Evolutionary conservation across 768 basidiomycete genomes (phyloP), one percentile per base, ranked within the genome.

Genomic region (Boletus edulis): DNA sequence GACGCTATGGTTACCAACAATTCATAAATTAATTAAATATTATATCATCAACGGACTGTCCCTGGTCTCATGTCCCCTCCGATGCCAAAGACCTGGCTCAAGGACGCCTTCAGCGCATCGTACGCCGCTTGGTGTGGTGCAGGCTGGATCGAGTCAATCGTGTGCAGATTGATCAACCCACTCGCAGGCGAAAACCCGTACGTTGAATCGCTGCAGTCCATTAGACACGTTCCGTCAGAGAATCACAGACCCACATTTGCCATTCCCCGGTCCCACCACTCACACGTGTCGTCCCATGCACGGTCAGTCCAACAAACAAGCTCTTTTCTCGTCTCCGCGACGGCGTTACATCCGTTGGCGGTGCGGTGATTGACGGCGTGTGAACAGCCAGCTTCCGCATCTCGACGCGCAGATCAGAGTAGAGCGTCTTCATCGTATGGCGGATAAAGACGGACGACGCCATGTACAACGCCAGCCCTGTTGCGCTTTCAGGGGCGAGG

Each of bases 401-500:
- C 38, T 76, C 75, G 37, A 92, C 80, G 4, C 64, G 69, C 35
- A 89, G 72, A 65, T 89, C 83, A 12, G 84, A 78, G 65, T 89
- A 91, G 15, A 91, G 68, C 13, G 90, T 84, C 64, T 83, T 87
- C 66, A 92, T 79, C 5, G 89, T 87, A 57, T 87, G 88, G 18
- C 86, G 79, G 18, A 91, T 72, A 58, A 91, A 81, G 3, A 79
- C 78, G 3, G 87, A 82, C 0, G 87, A 88, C 1, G 86, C 80
- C 56, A 84, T 76, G 69, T 91, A 92, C 31, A 91, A 62, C 9
- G 85, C 81, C 4, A 88, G 67, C n/a, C 90, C 88, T 89, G 59
- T 17, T 11, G 49, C 44, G 40, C n/a, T 13, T 31, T 69, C 39
- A 58, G 48, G 20, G n/a, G 15, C 1, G 15, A 45, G 12, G 15